Evolutionary conservation across 2,329 filamentous ascomycete species (phyloP).

Genomic region (Beauveria caledonica): DNA sequence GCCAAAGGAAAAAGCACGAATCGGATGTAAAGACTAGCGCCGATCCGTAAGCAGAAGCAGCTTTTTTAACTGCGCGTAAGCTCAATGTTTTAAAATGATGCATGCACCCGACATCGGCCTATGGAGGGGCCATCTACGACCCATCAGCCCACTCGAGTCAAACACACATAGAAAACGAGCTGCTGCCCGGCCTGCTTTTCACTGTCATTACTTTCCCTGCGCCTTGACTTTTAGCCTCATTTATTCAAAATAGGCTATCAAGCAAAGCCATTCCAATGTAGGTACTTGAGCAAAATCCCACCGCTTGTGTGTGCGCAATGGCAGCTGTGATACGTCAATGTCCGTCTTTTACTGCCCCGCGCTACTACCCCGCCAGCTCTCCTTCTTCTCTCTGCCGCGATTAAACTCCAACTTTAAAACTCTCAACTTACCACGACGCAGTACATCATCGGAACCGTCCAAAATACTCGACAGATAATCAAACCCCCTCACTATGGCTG

Average conservation of each 20-base stretch:
- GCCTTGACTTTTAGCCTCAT: neutral
- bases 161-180: neutral
- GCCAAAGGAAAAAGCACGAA: too few species aligned
- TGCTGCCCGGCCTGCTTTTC: neutral
- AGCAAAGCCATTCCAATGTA: neutral
- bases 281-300: neutral
- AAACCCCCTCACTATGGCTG: slow-evolving; percentile 24
- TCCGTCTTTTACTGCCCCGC: neutral
- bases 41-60: too few species aligned
- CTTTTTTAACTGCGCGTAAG: too few species aligned
- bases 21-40: too few species aligned
- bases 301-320: neutral
- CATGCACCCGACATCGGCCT: slow-evolving; percentile 1
- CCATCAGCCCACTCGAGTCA: neutral
- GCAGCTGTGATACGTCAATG: neutral
- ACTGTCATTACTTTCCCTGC: neutral
- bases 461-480: neutral
- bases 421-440: neutral
- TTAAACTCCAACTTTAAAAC: neutral
- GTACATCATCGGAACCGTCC: neutral
- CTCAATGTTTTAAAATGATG: too few species aligned
- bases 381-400: neutral
- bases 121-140: too few species aligned
- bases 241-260: neutral
- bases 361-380: neutral